These are phyloP conservation scores for Akanthomyces muscarius DNA, from an alignment of 2,329 filamentous ascomycete genomes.

Conservation along the genomic window DNA sequence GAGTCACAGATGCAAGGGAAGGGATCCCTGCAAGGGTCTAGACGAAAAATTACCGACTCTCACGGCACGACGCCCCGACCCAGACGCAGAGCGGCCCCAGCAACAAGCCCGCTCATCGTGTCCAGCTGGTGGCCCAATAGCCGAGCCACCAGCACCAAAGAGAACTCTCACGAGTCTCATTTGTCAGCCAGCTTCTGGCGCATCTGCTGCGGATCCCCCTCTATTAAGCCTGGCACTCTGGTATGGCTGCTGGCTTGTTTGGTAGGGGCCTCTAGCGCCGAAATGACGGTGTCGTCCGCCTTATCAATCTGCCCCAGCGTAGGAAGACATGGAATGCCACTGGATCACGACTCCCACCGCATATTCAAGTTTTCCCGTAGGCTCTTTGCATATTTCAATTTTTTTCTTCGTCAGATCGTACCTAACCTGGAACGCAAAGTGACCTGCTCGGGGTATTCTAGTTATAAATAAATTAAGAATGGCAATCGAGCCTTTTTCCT, in stretches of 20 bases:
- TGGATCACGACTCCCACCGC: neutral
- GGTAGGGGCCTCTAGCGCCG: neutral
- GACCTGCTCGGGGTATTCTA: conserved; percentile 10
- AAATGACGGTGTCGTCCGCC: neutral
- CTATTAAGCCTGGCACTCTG: neutral
- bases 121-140: neutral
- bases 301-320: neutral
- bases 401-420: neutral
- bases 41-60: neutral
- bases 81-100: neutral
- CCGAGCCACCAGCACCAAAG: neutral
- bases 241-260: too few relatives aligned
- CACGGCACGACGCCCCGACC: neutral
- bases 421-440: neutral
- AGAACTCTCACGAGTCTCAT: neutral
- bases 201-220: neutral
- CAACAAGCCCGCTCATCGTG: neutral
- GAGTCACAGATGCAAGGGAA: conserved; percentile 5
- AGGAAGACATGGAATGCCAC: neutral
- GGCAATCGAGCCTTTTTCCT: neutral
- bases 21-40: neutral
- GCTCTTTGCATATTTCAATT: neutral
- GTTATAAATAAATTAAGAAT: neutral
- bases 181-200: conserved; percentile 1
- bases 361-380: neutral